Percentiles rank a stretch among this genome's conserved stretches.
Evolutionary conservation across 768 basidiomycete genomes (phyloP).

Genomic region (Lentinula sp.): DNA sequence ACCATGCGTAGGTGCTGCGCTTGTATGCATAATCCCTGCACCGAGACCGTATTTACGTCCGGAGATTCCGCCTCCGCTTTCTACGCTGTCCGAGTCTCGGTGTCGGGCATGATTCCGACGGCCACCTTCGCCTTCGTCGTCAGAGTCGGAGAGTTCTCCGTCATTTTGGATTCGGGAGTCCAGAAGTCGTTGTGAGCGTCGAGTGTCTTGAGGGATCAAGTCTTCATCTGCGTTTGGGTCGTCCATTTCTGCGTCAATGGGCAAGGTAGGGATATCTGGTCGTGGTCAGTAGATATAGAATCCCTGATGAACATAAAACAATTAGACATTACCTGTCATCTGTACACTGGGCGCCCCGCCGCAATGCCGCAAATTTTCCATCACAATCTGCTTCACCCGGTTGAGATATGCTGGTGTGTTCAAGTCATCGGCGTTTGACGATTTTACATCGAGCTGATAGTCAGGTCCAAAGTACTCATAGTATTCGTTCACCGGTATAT

Average conservation of each 20-base stretch:
- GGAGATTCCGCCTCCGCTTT: conserved; percentile 17
- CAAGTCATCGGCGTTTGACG: conserved; percentile 93
- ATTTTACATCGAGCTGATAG: conserved; percentile 90
- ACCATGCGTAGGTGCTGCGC: conserved; percentile 54
- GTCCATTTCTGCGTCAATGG: conserved; percentile 81
- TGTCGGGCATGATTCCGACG: conserved; percentile 64
- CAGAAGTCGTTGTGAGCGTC: conserved; percentile 69
- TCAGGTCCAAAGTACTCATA: conserved; percentile 99
- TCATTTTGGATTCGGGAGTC: conserved; percentile 82
- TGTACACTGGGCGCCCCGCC: conserved; percentile 92
- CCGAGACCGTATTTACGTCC: conserved; percentile 58
- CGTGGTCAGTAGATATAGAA: neutral
- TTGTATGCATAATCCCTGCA: conserved; percentile 67
- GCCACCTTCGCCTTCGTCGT: conserved; percentile 92
- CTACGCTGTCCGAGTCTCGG: conserved; percentile 42
- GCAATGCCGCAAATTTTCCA: conserved; percentile 83
- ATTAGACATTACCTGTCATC: conserved; percentile 59
- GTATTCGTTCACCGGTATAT: conserved; percentile 98
- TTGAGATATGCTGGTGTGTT: conserved; percentile 92
- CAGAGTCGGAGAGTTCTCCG: conserved; percentile 92
- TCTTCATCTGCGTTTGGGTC: conserved; percentile 83
- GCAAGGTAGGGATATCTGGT: conserved; percentile 76
- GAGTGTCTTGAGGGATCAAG: conserved; percentile 66
- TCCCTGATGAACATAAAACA: neutral
- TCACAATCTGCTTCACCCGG: conserved; percentile 85